Percentiles rank a stretch among this genome's conserved stretches.
Conservation (phyloP, 495 filamentous ascomycete species). For the Podospora comata region DNA sequence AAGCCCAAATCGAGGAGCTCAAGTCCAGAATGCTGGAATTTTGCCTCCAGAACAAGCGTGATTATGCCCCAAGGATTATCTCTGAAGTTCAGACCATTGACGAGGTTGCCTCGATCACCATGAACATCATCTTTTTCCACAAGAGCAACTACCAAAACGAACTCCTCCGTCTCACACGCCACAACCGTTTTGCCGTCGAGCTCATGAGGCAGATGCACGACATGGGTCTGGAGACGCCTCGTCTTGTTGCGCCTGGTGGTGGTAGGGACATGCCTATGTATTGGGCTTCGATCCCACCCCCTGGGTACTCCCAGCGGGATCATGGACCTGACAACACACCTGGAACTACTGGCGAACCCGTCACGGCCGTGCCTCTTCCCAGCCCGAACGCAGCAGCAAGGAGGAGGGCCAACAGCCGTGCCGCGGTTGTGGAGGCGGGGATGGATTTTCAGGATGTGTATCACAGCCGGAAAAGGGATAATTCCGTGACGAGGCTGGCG, state of each 20-base stretch:
- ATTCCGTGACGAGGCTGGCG: conserved; percentile 17
- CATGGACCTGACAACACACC: neutral
- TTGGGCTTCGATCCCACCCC: conserved; percentile 39
- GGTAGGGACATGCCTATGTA: conserved; percentile 49
- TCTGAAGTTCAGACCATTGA: conserved; percentile 73
- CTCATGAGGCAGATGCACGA: conserved; percentile 82
- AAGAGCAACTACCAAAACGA: conserved; percentile 93
- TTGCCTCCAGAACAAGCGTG: conserved; percentile 80
- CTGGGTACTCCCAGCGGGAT: conserved; percentile 9
- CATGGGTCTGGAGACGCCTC: conserved; percentile 84
- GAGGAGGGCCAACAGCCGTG: conserved; percentile 24
- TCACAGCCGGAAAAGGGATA: conserved; percentile 24
- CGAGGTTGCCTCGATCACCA: conserved; percentile 61
- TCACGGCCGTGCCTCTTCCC: neutral
- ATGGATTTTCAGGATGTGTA: conserved; percentile 38
- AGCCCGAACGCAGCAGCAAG: conserved; percentile 3
- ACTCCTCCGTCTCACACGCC: conserved; percentile 77
- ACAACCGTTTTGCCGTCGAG: conserved; percentile 94
- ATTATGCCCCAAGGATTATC: conserved; percentile 85
- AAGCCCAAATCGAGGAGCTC: conserved; percentile 81
- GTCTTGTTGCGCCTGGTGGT: conserved; percentile 67
- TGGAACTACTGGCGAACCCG: neutral
- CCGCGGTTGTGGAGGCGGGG: conserved; percentile 29
- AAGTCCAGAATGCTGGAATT: conserved; percentile 82
- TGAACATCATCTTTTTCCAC: conserved; percentile 98